These are phyloP conservation scores for Pogostemon cablin DNA, from an alignment of 257 asterid species.

Conservation along the genomic window DNA sequence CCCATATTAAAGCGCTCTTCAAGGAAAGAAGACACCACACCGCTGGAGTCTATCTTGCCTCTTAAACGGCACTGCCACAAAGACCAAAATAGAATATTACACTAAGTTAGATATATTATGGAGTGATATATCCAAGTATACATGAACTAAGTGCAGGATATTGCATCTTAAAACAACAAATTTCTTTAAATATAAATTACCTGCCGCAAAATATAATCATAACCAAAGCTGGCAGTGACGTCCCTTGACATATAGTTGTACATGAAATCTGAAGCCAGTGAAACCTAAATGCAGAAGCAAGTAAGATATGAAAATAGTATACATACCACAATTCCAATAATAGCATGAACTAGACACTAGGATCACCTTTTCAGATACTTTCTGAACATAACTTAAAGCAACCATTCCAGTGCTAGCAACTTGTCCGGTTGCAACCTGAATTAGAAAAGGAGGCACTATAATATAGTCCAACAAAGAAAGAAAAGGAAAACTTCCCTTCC, in stretches of 20 bases:
- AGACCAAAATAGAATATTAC: conserved; percentile 9
- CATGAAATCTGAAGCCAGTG: conserved; percentile 91
- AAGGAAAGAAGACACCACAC: conserved; percentile 60
- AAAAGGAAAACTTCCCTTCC: conserved; percentile 1
- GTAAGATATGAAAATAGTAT: conserved; percentile 11
- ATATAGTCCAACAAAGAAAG: conserved; percentile 5
- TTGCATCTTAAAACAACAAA: conserved; percentile 1
- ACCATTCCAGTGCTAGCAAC: conserved; percentile 94
- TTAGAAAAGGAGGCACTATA: conserved; percentile 1
- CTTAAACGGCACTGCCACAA: conserved; percentile 73
- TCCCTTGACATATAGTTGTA: conserved; percentile 86
- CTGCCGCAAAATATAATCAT: conserved; percentile 92
- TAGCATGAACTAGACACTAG: neutral
- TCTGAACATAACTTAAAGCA: conserved; percentile 84
- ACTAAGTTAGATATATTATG: neutral
- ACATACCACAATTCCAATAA: conserved; percentile 11
- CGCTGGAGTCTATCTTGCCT: conserved; percentile 86
- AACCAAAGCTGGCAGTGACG: conserved; percentile 91
- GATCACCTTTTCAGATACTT: conserved; percentile 78
- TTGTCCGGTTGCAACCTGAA: conserved; percentile 87
- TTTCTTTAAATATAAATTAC: conserved; percentile 42
- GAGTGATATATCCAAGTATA: conserved; percentile 14
- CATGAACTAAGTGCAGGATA: conserved; percentile 12
- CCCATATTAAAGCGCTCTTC: conserved; percentile 85
- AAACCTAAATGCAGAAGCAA: conserved; percentile 56